These are phyloP conservation scores for Colletotrichum somersetense DNA, from an alignment of 2,329 filamentous ascomycete species.

Conservation along the genomic window DNA sequence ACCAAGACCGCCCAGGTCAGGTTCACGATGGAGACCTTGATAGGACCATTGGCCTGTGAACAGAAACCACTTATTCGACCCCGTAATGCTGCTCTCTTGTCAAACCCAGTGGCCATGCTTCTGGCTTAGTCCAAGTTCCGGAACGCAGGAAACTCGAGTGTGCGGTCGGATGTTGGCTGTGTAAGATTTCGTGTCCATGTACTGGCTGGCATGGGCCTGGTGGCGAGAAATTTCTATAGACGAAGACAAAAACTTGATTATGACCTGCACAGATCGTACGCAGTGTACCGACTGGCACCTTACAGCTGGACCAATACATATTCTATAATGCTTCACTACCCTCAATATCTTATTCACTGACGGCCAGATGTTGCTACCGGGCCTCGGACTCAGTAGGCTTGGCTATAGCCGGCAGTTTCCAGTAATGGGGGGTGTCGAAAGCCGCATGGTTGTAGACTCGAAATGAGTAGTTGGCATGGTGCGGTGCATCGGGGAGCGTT, in stretches of 20 bases:
- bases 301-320: no score
- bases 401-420: not conserved
- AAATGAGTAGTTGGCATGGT: not conserved
- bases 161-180: no score
- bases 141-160: not conserved
- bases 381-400: constrained; percentile 4
- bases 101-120: no score
- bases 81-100: not conserved
- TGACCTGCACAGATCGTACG: no score
- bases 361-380: constrained; percentile 5
- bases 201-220: no score
- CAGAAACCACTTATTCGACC: not conserved
- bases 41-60: not conserved
- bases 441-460: not conserved
- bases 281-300: no score
- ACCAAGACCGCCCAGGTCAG: not conserved
- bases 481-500: not conserved
- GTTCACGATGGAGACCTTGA: not conserved
- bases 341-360: no score
- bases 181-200: no score
- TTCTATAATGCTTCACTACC: no score
- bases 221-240: no score
- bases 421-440: not conserved
- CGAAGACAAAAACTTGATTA: no score
- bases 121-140: not conserved